Conservation (phyloP, 2,329 filamentous ascomycete species). For the Fusarium clavum region DNA sequence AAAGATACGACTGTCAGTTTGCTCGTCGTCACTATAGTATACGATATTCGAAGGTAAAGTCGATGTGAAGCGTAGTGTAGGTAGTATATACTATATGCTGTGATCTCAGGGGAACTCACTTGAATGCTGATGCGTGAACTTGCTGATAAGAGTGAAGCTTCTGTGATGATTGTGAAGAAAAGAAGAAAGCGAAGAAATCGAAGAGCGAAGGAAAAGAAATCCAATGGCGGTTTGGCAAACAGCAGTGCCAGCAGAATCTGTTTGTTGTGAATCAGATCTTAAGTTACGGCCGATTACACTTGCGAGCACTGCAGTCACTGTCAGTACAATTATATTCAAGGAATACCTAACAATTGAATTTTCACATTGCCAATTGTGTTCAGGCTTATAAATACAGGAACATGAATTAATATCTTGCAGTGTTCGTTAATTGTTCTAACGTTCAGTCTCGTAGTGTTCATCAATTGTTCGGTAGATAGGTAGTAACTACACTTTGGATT, state of each 20-base stretch:
- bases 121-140: not conserved
- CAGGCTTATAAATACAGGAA: not conserved
- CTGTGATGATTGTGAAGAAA: not conserved
- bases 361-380: not conserved
- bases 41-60: not conserved
- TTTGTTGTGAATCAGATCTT: slow-evolving; percentile 13
- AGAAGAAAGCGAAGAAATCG: not conserved
- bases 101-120: slow-evolving; percentile 15
- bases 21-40: not conserved
- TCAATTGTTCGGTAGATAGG: not conserved
- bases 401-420: not conserved
- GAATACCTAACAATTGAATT: not conserved
- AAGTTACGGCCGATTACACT: slow-evolving; percentile 1
- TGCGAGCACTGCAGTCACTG: not conserved
- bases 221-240: not conserved
- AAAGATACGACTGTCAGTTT: not conserved
- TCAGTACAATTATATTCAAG: not conserved
- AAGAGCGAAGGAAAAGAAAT: not conserved
- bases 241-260: not conserved
- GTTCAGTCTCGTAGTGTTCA: too few species aligned
- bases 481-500: not conserved
- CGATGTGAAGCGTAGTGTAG: not conserved
- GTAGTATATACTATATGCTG: not conserved
- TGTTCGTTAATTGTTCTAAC: not conserved
- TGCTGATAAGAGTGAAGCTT: not conserved